phyloP scores from a whole-genome alignment of 108 stramenopile genomes.

The Seminavis robusta region DNA sequence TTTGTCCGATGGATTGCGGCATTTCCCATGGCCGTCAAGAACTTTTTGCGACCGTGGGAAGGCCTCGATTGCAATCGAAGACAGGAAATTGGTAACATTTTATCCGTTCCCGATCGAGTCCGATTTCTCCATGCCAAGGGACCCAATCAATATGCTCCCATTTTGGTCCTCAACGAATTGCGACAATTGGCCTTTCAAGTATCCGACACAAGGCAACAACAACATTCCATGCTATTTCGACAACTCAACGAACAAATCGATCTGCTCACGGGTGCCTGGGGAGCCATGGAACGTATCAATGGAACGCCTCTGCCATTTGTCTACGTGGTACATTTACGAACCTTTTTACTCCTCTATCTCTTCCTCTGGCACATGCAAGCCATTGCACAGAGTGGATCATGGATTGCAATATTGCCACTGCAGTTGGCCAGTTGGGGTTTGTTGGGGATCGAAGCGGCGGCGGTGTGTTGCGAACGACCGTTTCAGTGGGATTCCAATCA shows the following conservation, averaged over 20 bases:
- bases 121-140: not conserved
- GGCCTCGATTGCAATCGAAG: too few relatives aligned
- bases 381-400: slow-evolving; percentile 31
- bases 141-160: not conserved
- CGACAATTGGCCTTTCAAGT: slow-evolving; percentile 3
- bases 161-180: slow-evolving; percentile 9
- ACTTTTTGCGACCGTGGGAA: slow-evolving; percentile 23
- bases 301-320: slow-evolving; percentile 72
- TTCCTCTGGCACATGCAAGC: slow-evolving; percentile 29
- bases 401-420: slow-evolving; percentile 12
- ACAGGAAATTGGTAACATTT: too few relatives aligned
- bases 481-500: slow-evolving; percentile 4
- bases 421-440: not conserved
- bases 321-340: slow-evolving; percentile 66
- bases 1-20: slow-evolving; percentile 35
- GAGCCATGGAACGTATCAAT: slow-evolving; percentile 72
- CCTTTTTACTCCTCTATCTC: slow-evolving; percentile 61
- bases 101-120: too few relatives aligned
- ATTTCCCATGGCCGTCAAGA: slow-evolving; percentile 17
- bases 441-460: slow-evolving; percentile 8
- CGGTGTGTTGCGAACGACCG: slow-evolving; percentile 2
- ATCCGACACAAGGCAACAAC: not conserved
- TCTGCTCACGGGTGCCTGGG: slow-evolving; percentile 31
- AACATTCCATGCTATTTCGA: slow-evolving; percentile 23
- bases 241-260: slow-evolving; percentile 40